phyloP scores from a whole-genome alignment of 2,329 filamentous ascomycete species.

The Cryphonectria carpinicola region DNA sequence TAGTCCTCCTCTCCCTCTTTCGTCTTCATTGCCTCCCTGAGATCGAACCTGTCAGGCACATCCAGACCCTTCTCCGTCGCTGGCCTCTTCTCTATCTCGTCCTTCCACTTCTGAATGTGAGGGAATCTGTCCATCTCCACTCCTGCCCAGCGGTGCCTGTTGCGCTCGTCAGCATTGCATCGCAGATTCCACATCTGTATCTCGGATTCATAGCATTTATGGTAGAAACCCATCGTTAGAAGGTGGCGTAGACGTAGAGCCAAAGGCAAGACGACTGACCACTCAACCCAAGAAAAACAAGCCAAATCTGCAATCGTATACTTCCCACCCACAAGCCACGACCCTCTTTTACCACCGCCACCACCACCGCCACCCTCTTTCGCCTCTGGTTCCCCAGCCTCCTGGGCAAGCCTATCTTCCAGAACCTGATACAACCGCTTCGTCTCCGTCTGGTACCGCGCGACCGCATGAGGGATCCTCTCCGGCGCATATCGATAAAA shows the following conservation, averaged over 20 bases:
- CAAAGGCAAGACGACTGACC: not conserved
- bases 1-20: slow-evolving; percentile 12
- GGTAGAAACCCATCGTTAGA: not conserved
- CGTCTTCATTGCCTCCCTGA: slow-evolving; percentile 13
- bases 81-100: not conserved
- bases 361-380: too few species aligned
- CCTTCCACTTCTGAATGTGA: slow-evolving; percentile 11
- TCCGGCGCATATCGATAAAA: slow-evolving; percentile 13
- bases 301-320: slow-evolving; percentile 16
- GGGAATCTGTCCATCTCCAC: slow-evolving; percentile 5
- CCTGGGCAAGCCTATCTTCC: slow-evolving; percentile 9
- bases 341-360: not conserved
- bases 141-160: slow-evolving; percentile 9
- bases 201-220: not conserved
- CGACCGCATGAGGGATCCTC: slow-evolving; percentile 5
- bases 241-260: too few species aligned
- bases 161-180: not conserved
- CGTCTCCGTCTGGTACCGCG: slow-evolving; percentile 17
- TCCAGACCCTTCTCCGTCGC: not conserved
- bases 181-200: not conserved
- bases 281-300: slow-evolving; percentile 18
- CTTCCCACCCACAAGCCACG: slow-evolving; percentile 15
- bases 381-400: not conserved
- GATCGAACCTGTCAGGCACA: not conserved
- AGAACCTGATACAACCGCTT: slow-evolving; percentile 17